Evolutionary conservation across 2,329 filamentous ascomycete species (phyloP).

Genomic region (Diaporthe vaccinii): DNA sequence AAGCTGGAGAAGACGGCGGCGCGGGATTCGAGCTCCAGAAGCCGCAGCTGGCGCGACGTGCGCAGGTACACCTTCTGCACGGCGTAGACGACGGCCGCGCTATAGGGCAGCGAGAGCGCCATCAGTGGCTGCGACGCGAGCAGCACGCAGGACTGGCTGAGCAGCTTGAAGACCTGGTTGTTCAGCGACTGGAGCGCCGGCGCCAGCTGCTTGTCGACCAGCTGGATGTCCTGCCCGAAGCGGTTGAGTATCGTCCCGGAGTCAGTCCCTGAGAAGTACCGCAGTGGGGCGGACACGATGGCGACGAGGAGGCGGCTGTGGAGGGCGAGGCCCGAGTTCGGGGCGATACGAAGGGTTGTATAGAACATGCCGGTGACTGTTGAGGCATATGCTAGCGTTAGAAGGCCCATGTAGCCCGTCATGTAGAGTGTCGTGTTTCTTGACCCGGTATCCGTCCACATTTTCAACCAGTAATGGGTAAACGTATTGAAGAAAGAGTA

Average conservation of each 20-base stretch:
- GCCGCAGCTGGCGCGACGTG: slow-evolving; percentile 69
- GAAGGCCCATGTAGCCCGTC: slow-evolving; percentile 52
- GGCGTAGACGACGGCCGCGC: slow-evolving; percentile 56
- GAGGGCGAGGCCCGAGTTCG: slow-evolving; percentile 51
- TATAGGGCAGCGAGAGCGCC: slow-evolving; percentile 60
- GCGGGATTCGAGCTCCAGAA: slow-evolving; percentile 68
- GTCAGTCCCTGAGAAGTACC: slow-evolving; percentile 56
- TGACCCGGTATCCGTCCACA: slow-evolving; percentile 52
- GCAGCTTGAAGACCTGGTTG: slow-evolving; percentile 55
- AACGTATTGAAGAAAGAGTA: slow-evolving; percentile 54
- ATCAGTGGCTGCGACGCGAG: slow-evolving; percentile 60
- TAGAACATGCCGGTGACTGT: slow-evolving; percentile 53
- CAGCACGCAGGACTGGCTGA: slow-evolving; percentile 60
- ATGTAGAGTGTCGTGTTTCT: slow-evolving; percentile 50
- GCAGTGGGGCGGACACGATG: slow-evolving; percentile 54
- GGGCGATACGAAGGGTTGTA: slow-evolving; percentile 51
- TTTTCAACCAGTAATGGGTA: slow-evolving; percentile 55
- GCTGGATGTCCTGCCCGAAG: slow-evolving; percentile 60
- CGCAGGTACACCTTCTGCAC: slow-evolving; percentile 66
- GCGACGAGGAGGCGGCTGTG: slow-evolving; percentile 51
- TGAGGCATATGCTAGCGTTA: slow-evolving; percentile 52
- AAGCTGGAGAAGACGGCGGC: slow-evolving; percentile 60
- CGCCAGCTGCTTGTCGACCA: slow-evolving; percentile 58
- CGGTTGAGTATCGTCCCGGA: slow-evolving; percentile 57
- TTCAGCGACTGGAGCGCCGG: slow-evolving; percentile 51